Evolutionary conservation across 768 basidiomycete species (phyloP).

Genomic region (Podaxis pistillaris): DNA sequence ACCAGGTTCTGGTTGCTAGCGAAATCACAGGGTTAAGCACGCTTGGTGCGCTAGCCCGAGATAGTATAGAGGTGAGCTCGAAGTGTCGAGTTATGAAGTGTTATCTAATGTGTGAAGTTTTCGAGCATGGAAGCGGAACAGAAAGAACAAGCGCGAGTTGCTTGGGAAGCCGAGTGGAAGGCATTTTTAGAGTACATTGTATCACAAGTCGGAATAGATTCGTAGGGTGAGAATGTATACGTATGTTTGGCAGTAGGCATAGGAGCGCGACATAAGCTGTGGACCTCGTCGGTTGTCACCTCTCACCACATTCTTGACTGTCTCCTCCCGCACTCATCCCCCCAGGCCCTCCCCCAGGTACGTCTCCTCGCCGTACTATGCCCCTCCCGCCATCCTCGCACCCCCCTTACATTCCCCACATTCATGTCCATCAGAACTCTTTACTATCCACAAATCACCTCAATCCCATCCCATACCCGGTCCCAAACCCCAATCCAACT

Average conservation of each 20-base stretch:
- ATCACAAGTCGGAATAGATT: conserved; percentile 10
- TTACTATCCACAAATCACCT: conserved; percentile 21
- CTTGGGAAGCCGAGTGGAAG: conserved; percentile 51
- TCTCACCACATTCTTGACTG: conserved; percentile 14
- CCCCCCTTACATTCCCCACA: conserved; percentile 57
- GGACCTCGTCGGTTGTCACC: conserved; percentile 13
- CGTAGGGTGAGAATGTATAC: conserved; percentile 22
- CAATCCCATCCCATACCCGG: conserved; percentile 39
- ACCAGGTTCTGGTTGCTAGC: conserved; percentile 63
- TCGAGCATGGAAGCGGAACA: conserved; percentile 48
- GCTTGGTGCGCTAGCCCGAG: conserved; percentile 59
- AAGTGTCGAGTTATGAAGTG: background rate
- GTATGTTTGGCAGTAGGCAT: conserved; percentile 24
- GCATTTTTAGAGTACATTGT: conserved; percentile 38
- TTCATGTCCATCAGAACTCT: conserved; percentile 51
- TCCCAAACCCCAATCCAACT: conserved; percentile 37
- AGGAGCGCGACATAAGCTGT: conserved; percentile 8
- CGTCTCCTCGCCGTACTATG: conserved; percentile 22
- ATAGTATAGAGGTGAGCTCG: conserved; percentile 55
- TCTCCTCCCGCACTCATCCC: conserved; percentile 2
- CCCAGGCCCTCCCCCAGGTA: conserved; percentile 24
- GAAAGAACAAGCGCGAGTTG: conserved; percentile 39
- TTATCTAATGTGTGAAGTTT: conserved; percentile 33
- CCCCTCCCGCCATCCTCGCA: conserved; percentile 50
- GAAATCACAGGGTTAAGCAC: conserved; percentile 66